These are phyloP conservation scores for Triticum timopheevii DNA, from an alignment of 176 grass and related monocot species.

Conservation along the genomic window DNA sequence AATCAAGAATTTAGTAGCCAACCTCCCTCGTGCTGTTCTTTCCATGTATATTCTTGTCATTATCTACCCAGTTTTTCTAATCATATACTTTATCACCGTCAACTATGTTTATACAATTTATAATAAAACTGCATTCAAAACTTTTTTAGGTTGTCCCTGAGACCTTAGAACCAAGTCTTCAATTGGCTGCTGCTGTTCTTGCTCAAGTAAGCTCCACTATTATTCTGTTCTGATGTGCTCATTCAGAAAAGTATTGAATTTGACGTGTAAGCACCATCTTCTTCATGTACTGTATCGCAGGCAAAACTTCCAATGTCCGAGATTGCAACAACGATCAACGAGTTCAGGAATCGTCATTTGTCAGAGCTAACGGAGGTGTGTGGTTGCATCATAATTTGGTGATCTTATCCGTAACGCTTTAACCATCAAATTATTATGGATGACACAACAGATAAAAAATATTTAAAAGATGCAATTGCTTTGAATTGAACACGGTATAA, in stretches of 20 bases:
- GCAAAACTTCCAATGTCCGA: slow-evolving; percentile 93
- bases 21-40: not conserved
- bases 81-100: slow-evolving; percentile 3
- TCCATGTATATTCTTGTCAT: not conserved
- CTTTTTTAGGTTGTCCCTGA: slow-evolving; percentile 89
- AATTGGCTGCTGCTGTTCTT: slow-evolving; percentile 96
- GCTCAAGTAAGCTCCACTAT: slow-evolving; percentile 59
- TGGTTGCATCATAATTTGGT: slow-evolving; percentile 14
- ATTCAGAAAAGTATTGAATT: slow-evolving; percentile 9
- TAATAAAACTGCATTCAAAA: slow-evolving; percentile 1
- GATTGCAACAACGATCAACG: slow-evolving; percentile 90
- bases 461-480: not conserved
- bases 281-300: slow-evolving; percentile 33
- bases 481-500: not conserved
- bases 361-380: slow-evolving; percentile 91
- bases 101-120: not conserved
- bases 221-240: not conserved
- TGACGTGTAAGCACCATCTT: slow-evolving; percentile 14
- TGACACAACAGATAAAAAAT: not conserved
- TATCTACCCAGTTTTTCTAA: slow-evolving; percentile 1
- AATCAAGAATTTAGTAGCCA: not conserved
- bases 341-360: slow-evolving; percentile 90
- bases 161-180: slow-evolving; percentile 99
- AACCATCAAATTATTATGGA: not conserved
- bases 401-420: not conserved